phyloP scores from a whole-genome alignment of 495 filamentous ascomycete species.

The Talaromyces stipitatus region DNA sequence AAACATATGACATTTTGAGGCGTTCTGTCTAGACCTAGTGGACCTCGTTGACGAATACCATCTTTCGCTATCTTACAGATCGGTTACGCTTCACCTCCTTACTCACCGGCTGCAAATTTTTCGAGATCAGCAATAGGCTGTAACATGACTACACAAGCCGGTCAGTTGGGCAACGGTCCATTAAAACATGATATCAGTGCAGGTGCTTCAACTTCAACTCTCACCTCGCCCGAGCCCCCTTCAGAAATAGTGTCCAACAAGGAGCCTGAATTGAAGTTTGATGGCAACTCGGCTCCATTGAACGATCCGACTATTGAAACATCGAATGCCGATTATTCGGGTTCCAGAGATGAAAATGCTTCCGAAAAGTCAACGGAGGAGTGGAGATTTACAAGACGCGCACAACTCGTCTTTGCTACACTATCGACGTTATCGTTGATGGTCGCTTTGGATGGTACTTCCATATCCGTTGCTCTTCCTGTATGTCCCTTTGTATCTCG shows the following conservation, averaged over 20 bases:
- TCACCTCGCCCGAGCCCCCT: neutral
- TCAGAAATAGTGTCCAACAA: neutral
- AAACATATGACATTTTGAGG: no score
- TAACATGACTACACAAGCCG: neutral
- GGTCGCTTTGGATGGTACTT: conserved; percentile 68
- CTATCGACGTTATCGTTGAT: conserved; percentile 56
- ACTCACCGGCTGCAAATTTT: neutral
- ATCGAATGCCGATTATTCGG: neutral
- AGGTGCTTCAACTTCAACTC: neutral
- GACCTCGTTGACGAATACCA: no score
- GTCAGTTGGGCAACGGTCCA: neutral
- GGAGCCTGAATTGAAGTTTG: neutral
- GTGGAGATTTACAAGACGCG: neutral
- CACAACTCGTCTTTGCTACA: conserved; percentile 25
- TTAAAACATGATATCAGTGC: neutral
- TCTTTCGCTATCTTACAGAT: no score
- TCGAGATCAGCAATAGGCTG: neutral
- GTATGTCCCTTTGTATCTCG: conserved; percentile 23
- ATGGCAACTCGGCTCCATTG: neutral
- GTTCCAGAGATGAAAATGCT: neutral
- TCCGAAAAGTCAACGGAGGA: neutral
- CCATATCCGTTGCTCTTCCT: conserved; percentile 64
- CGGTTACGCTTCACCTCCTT: no score
- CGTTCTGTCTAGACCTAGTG: no score
- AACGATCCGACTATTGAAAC: neutral